Evolutionary conservation across 2,329 filamentous ascomycete genomes (phyloP), one percentile per base, ranked within the genome.

Genomic region (Coleophoma cylindrospora): DNA sequence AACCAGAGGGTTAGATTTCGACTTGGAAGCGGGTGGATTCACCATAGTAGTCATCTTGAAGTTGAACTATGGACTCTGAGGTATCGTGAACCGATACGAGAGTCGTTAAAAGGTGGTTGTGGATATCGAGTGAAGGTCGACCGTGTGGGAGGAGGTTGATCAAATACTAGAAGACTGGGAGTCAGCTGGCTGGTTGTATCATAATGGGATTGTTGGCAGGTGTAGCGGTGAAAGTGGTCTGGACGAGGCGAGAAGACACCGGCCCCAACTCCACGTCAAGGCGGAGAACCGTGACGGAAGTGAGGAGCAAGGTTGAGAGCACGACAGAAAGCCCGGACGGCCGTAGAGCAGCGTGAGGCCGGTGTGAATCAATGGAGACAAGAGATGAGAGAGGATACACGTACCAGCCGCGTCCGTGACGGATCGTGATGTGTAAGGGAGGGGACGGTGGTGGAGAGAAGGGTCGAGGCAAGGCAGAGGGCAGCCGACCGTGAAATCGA

Each of bases 11-110:
- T 62, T 63, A 57, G 58, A 62, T 63, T 58, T 66, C 56, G 60
- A 61, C 61, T 65, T 66, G 60, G 64, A 64, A 64, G 62, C 57
- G 65, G 62, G 63, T 63, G 59, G 61, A 61, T 68, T 65, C 68
- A 83, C 79, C 79, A 83, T 83, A 68, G 79, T 82, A 71, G 79
- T 81, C 79, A 83, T 83, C 64, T 66, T 75, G 67, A 64, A 60
- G 57, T 59, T 54, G 55, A 57, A 60, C 61, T 64, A 64, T 63
- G 63, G 60, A 65, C 60, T 64, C 61, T 62, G 53, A 27, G 54
- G 57, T 64, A 61, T 60, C 60, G 38, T 11, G 37, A 49, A 53
- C 57, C 58, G 61, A 64, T 61, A 64, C 61, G 46, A 54, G 61
- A 61, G 61, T 60, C 57, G 59, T 54, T 14, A 50, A 34, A 34